Base-by-base conservation (phyloP, 2,329 filamentous ascomycete genomes). In the Bipolaris zeicola region DNA sequence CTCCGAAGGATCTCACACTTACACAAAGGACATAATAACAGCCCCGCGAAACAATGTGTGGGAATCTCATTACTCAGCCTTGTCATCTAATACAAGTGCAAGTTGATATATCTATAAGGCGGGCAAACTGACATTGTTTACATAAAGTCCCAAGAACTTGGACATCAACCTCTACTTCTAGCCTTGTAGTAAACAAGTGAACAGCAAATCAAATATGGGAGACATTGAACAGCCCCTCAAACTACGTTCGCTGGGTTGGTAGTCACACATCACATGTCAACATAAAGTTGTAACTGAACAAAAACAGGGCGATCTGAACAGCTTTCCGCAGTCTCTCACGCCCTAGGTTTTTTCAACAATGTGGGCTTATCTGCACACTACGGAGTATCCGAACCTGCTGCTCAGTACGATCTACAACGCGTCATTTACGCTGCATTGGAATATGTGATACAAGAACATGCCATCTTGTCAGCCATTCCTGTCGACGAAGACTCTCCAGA, bases 301-400 rank as follows among this genome's bases (percentile, higher is more conserved):
- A 41, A 26, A 1, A 43, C 8, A 80, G 78, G 78, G 38, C 67
- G 65, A 31, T 59, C 79, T 51, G 78, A 81, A 66, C 70, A 76
- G 54, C 75, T 74, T 60, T 80, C 78, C 4, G 76, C 76, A 1
- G 58, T 72, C 6, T 73, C 77, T 24, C 76, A 80, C 44, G 65
- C 76, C 34, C 56, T 78, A 5, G 67, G 67, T 0, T 78, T 78
- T 52, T 81, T 79, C 62, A 66, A 71, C 47, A 81, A 79, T 60
- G 75, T 77, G 22, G 76, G 51, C 11, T 70, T 22, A 64, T 80
- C 37, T 66, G 76, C 26, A 75, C 74, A 48, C 69, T 65, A 58
- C n/a, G 14, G 3, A 31, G 11, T 43, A 7, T 58, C 63, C 11
- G 18, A n/a, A 3, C 10, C 5, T 24, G 1, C 13, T 7, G 18